Evolutionary conservation across 139 green algal species (phyloP), one percentile per base, ranked within the genome.

Genomic region (Pseudopediastrum boryanum): DNA sequence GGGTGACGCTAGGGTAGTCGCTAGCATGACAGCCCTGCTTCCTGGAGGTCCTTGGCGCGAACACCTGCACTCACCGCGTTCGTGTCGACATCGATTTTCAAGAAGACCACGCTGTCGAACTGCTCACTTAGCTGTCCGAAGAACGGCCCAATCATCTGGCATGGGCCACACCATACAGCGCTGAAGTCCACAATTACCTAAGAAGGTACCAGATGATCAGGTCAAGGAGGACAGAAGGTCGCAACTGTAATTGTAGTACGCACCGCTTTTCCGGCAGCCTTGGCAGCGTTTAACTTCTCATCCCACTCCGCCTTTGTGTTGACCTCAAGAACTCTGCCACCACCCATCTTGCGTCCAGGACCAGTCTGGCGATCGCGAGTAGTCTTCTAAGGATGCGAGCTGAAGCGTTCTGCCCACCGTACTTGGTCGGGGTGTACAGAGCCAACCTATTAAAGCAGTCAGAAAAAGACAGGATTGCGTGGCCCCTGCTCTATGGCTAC

Each of bases 21-120:
- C n/a, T n/a, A 36, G 9, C 25, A 39, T 52, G 33, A 27, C 25
- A 7, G 5, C 29, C 2, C 21, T 61, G 3, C 2, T 5, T 27
- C 1, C 31, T 2, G 29, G n/a, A 5, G 29, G 56, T 51, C 43
- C 4, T 21, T 56, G 6, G 5, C n/a, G n/a, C n/a, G n/a, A n/a
- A n/a, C n/a, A 41, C 33, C 25, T 46, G 50, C 8, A 65, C 72
- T 2, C 68, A 87, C 82, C 65, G 79, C 54, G 43, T 91, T 84
- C 5, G 87, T 85, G 62, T 96, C 92, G 8, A 96, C 92, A 71
- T 96, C 90, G 4, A 96, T 81, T 81, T 96, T 95, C 9, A 96
- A 73, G 83, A 97, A 97, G 8, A 85, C 36, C 2, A 91, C 42
- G 44, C 67, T 69, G 3, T 48, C 48, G 66, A 89, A 72, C 16